Base-by-base conservation (phyloP, 2,329 filamentous ascomycete species). In the Aspergillus fumigatus region DNA sequence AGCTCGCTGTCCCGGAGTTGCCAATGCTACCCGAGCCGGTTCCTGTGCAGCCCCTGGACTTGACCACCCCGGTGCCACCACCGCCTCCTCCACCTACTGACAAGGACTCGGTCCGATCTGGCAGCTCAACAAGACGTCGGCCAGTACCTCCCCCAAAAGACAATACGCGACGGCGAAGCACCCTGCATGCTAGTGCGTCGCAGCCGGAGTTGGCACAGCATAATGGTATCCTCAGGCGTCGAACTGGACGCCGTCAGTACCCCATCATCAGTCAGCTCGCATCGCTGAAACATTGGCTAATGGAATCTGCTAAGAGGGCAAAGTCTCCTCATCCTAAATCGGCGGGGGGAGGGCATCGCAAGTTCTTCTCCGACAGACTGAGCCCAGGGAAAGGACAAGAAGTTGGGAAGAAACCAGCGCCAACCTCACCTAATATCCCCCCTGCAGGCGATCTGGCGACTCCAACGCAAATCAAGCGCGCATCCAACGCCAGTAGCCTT, bases 71-170 rank as follows among this genome's bases (percentile, higher is more conserved):
- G 4, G 66, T n/a, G 10, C 41, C 43, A 14, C 21, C 71, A 8
- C 89, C 89, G 4, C 85, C 85, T 2, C 88, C 29, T 32, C 32
- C 27, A 29, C 27, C 90, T 0, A 79, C 93, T 52, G 89, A 94
- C 67, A 93, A 93, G 69, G 71, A 70, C 50, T 88, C 87, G 4
- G 79, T 88, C 53, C 84, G 90, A 35, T 92, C 88, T 19, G 82
- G 82, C 23, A 92, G 89, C 66, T 91, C 91, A 11, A 92, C 90
- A 29, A 81, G 88, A 58, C 86, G 89, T 59, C 86, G 90, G 50
- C 88, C 92, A 5, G 80, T 90, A 43, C 90, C 89, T 9, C 93
- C 93, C 45, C 92, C 93, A 1, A 97, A 97, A 71, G 92, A 97
- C 62, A 86, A 85, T 60, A 85, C 89, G 57, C 82, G 88, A 62